Conservation (phyloP, 2,329 filamentous ascomycete species). For the Aaosphaeria pasadenensis region DNA sequence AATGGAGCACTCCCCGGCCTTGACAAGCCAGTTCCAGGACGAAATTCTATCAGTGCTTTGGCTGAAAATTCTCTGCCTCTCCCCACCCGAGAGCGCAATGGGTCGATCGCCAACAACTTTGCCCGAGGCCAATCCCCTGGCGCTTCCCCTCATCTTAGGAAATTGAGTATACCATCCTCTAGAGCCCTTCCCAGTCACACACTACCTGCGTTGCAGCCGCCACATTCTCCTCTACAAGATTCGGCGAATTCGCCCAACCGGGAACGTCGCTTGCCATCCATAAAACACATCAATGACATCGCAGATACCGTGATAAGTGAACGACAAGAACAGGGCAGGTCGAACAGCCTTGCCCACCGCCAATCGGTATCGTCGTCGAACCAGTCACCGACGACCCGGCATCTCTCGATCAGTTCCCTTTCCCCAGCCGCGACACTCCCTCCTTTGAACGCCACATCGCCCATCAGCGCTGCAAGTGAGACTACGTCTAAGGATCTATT, state of each 20-base stretch:
- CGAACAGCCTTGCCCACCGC: constrained; percentile 27
- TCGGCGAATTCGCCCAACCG: constrained; percentile 27
- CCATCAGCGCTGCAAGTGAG: constrained; percentile 27
- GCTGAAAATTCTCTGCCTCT: too few relatives aligned
- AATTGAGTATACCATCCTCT: constrained; percentile 31
- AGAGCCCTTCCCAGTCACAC: constrained; percentile 24
- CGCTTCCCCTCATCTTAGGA: constrained; percentile 26
- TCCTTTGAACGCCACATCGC: constrained; percentile 29
- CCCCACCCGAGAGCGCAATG: constrained; percentile 10
- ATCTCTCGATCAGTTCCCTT: constrained; percentile 30
- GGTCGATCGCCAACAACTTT: constrained; percentile 15
- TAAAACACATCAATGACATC: constrained; percentile 32
- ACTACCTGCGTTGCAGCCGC: constrained; percentile 35
- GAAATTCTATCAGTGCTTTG: constrained; percentile 6
- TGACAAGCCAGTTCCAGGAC: constrained; percentile 8
- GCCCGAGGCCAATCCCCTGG: constrained; percentile 19
- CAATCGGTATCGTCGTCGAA: constrained; percentile 35
- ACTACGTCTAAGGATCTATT: constrained; percentile 26
- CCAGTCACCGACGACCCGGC: constrained; percentile 34
- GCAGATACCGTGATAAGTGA: constrained; percentile 31
- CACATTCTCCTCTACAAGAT: constrained; percentile 27
- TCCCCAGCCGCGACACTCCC: constrained; percentile 31
- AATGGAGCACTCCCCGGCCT: constrained; percentile 6
- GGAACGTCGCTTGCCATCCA: constrained; percentile 27
- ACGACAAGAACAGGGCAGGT: constrained; percentile 23